Evolutionary conservation across 257 asterid species (phyloP).

Genomic region (Solanum sejunctum): DNA sequence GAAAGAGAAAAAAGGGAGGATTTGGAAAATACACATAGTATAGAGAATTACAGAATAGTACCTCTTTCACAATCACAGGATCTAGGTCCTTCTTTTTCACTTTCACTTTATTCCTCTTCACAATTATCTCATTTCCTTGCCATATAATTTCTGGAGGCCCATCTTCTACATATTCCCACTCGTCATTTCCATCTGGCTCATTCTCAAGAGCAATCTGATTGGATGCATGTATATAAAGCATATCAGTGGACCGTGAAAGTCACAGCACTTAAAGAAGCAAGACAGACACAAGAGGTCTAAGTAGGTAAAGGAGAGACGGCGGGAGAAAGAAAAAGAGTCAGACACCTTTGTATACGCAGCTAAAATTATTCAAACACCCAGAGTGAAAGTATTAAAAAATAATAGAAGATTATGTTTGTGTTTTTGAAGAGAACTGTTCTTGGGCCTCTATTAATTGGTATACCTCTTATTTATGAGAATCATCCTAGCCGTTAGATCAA

Average conservation of each 20-base stretch:
- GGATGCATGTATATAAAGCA: neutral
- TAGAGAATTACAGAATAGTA: constrained; percentile 11
- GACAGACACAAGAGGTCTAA: neutral
- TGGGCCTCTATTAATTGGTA: neutral
- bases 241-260: neutral
- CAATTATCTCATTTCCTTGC: constrained; percentile 96
- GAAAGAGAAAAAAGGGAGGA: neutral
- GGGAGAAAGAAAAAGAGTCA: neutral
- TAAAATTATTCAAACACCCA: neutral
- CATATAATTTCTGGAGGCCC: constrained; percentile 97
- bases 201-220: constrained; percentile 35
- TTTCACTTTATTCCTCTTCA: constrained; percentile 71
- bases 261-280: neutral
- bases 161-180: constrained; percentile 87
- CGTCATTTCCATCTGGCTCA: constrained; percentile 44
- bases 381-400: neutral
- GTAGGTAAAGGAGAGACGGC: neutral
- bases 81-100: constrained; percentile 55
- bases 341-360: neutral
- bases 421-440: neutral
- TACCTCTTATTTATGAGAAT: neutral
- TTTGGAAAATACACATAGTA: neutral
- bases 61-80: constrained; percentile 33
- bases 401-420: too few relatives aligned
- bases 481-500: too few relatives aligned